Base-by-base conservation (phyloP, 1,139 yeast species). In the Pichia sp. region DNA sequence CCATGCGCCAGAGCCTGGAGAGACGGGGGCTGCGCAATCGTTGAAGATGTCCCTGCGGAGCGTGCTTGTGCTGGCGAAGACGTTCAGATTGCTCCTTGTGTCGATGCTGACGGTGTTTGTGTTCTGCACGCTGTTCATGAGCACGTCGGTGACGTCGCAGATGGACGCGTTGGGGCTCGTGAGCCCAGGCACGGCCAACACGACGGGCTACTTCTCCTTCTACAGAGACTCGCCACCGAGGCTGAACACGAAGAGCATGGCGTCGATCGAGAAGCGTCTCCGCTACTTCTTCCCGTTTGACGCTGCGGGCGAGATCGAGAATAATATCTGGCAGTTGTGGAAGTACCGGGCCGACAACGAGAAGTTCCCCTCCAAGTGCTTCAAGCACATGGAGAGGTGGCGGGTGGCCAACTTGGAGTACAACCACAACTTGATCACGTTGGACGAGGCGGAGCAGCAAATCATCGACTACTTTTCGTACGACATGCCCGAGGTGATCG, bases 301-400 rank as follows among this genome's bases (percentile, higher is more conserved):
- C 56, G 74, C 79, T 16, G 17, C 46, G 3, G 59, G 34, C 7
- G 63, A 60, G 27, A 80, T 87, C 57, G 96, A 93, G 27, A 86
- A 84, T 59, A 79, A 79, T 59, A 84, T 93, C 50, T 93, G 97
- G 97, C 99, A 93, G 71, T 87, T 97, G 2, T 93, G 98, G 97
- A 88, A 87, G 69, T 83, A 80, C 17, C 80, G 80, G 16, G 68
- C 81, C n/a, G 79, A 78, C 38, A 81, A 84, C 61, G 74, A 73
- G 17, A 71, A 73, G 2, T 81, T 85, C 63, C 88, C 95, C 6
- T 56, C 69, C n/a, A 66, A 70, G 29, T 83, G 83, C 61, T 69
- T 67, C 48, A 56, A 64, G 53, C 72, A 72, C 62, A 79, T 75
- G 60, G 66, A 63, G 51, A 55, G 70, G 50, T 86, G 93, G 93